Conservation (phyloP, 495 filamentous ascomycete genomes). For the Chaetomium tenue region DNA sequence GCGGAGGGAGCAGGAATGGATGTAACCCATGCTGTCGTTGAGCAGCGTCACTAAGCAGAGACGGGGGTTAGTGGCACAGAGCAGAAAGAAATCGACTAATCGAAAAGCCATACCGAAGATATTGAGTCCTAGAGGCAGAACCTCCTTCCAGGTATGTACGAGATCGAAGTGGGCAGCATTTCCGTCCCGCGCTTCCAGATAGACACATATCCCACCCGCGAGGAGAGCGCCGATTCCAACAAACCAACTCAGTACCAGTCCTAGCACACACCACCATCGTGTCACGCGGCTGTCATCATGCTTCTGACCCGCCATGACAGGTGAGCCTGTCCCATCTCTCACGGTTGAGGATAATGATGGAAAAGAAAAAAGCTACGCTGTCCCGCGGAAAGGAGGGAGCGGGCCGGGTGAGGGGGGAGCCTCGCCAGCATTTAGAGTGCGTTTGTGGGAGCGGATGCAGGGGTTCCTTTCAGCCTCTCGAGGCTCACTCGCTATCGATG, state of each 20-base stretch:
- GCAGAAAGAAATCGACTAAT: neutral
- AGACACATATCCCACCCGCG: slow-evolving; percentile 23
- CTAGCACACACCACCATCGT: slow-evolving; percentile 21
- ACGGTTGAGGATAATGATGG: no score
- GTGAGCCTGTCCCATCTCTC: slow-evolving; percentile 5
- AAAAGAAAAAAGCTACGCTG: neutral
- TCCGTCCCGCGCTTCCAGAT: slow-evolving; percentile 22
- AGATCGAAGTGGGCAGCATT: slow-evolving; percentile 24
- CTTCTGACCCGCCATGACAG: slow-evolving; percentile 22
- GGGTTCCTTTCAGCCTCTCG: slow-evolving; percentile 21
- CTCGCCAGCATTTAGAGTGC: slow-evolving; percentile 1
- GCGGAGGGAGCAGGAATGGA: slow-evolving; percentile 43
- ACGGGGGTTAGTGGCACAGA: neutral
- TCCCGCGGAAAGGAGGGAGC: neutral
- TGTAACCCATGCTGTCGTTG: slow-evolving; percentile 42
- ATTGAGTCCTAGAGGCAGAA: slow-evolving; percentile 33
- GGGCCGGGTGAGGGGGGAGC: slow-evolving; percentile 5
- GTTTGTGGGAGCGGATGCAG: slow-evolving; percentile 6
- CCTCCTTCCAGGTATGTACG: slow-evolving; percentile 28
- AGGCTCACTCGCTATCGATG: neutral
- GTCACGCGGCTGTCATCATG: slow-evolving; percentile 28
- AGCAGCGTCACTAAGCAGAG: slow-evolving; percentile 32
- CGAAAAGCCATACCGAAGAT: slow-evolving; percentile 25
- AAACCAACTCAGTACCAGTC: slow-evolving; percentile 29
- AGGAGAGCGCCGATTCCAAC: slow-evolving; percentile 23